Evolutionary conservation across 2,329 filamentous ascomycete species (phyloP).

Genomic region (Aulographum hederae): DNA sequence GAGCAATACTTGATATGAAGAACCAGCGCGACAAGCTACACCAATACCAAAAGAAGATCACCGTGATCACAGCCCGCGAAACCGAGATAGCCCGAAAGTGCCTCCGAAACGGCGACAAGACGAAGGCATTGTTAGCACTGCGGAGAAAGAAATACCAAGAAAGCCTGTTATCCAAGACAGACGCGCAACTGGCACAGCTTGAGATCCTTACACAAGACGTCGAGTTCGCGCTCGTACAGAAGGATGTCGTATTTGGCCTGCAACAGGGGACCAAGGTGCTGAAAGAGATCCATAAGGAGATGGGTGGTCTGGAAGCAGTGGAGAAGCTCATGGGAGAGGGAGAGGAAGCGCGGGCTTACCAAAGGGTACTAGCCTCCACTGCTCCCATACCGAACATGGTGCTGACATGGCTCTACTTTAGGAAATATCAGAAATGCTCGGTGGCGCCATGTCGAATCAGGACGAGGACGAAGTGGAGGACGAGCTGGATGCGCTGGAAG

Average conservation of each 20-base stretch:
- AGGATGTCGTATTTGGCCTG: slow-evolving; percentile 83
- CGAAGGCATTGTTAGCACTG: slow-evolving; percentile 68
- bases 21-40: slow-evolving; percentile 93
- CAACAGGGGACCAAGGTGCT: slow-evolving; percentile 83
- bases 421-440: slow-evolving; percentile 87
- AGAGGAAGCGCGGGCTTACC: slow-evolving; percentile 79
- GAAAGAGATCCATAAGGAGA: slow-evolving; percentile 82
- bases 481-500: slow-evolving; percentile 68
- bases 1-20: slow-evolving; percentile 94
- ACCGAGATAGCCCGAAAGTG: slow-evolving; percentile 73
- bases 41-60: slow-evolving; percentile 86
- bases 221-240: slow-evolving; percentile 92
- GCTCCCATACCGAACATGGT: slow-evolving; percentile 1
- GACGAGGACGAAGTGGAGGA: slow-evolving; percentile 98
- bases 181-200: slow-evolving; percentile 82
- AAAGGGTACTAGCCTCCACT: slow-evolving; percentile 42
- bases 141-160: slow-evolving; percentile 96
- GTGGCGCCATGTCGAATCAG: slow-evolving; percentile 72
- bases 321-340: slow-evolving; percentile 91
- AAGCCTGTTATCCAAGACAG: slow-evolving; percentile 70
- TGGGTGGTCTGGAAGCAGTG: slow-evolving; percentile 84
- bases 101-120: slow-evolving; percentile 61
- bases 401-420: slow-evolving; percentile 16
- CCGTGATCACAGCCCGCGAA: slow-evolving; percentile 68
- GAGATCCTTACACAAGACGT: slow-evolving; percentile 77